phyloP scores from a whole-genome alignment of 208 protist species.

The Vickermania spadyakhi region DNA sequence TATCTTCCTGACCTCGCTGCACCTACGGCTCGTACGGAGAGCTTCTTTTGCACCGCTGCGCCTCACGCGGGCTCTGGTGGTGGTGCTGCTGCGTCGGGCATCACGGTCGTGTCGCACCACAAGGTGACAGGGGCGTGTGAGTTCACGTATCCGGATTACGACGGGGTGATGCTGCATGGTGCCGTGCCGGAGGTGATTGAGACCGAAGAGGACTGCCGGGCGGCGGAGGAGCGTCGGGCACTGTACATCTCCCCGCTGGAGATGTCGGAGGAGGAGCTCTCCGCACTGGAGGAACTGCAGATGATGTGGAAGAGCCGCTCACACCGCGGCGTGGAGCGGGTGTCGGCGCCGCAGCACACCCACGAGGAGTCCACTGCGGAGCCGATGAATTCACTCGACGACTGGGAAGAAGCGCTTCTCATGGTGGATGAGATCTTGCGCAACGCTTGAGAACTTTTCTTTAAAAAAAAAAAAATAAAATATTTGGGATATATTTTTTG shows the following conservation, averaged over 20 bases:
- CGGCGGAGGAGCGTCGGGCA: constrained; percentile 23
- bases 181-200: constrained; percentile 65
- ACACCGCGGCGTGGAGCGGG: constrained; percentile 39
- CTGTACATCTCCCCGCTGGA: constrained; percentile 46
- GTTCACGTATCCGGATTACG: constrained; percentile 82
- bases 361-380: constrained; percentile 13
- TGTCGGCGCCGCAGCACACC: constrained; percentile 18
- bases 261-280: constrained; percentile 61
- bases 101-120: constrained; percentile 79
- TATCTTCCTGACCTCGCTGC: constrained; percentile 31
- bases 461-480: no score
- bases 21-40: not conserved
- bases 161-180: constrained; percentile 75
- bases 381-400: constrained; percentile 15
- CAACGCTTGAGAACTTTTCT: constrained; percentile 22
- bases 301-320: constrained; percentile 56
- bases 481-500: no score
- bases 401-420: constrained; percentile 58
- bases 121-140: constrained; percentile 49
- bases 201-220: constrained; percentile 48
- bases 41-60: constrained; percentile 3
- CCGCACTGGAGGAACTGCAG: constrained; percentile 79
- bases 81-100: constrained; percentile 21
- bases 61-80: constrained; percentile 2
- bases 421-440: constrained; percentile 64